Evolutionary conservation across 345 rosid species (phyloP).

Genomic region (Turnera subulata): DNA sequence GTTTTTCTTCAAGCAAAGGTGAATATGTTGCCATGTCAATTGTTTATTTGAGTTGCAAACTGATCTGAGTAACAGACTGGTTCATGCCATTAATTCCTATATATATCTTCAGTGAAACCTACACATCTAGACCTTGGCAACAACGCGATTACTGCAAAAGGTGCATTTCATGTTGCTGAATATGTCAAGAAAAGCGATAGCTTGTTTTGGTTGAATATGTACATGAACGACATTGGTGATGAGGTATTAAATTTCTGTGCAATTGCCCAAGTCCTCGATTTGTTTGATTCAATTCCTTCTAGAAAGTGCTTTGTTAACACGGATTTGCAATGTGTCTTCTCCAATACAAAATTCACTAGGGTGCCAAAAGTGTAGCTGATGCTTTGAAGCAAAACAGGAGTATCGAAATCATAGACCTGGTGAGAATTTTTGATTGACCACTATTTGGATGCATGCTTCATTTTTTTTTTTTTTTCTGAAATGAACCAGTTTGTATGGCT

Average conservation of each 20-base stretch:
- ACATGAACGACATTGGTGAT: slow-evolving; percentile 96
- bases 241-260: too few species aligned
- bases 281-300: background rate
- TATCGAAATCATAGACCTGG: slow-evolving; percentile 74
- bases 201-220: slow-evolving; percentile 89
- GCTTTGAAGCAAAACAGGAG: slow-evolving; percentile 82
- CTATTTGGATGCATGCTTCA: background rate
- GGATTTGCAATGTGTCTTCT: slow-evolving; percentile 11
- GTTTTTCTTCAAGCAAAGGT: slow-evolving; percentile 90
- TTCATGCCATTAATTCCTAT: slow-evolving; percentile 15
- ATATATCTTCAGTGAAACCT: slow-evolving; percentile 47
- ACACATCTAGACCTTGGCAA: slow-evolving; percentile 83
- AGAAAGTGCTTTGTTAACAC: background rate
- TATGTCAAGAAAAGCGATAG: slow-evolving; percentile 83
- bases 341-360: slow-evolving; percentile 44
- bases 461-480: background rate
- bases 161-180: slow-evolving; percentile 78
- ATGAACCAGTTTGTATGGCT: slow-evolving; percentile 10
- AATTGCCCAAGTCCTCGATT: too few species aligned
- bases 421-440: slow-evolving; percentile 30
- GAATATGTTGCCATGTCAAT: slow-evolving; percentile 11
- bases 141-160: slow-evolving; percentile 80
- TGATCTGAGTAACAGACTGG: background rate
- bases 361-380: slow-evolving; percentile 79
- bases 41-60: slow-evolving; percentile 1